These are phyloP conservation scores for Infundibulicybe gibba DNA, from an alignment of 768 basidiomycete species.

Conservation along the genomic window DNA sequence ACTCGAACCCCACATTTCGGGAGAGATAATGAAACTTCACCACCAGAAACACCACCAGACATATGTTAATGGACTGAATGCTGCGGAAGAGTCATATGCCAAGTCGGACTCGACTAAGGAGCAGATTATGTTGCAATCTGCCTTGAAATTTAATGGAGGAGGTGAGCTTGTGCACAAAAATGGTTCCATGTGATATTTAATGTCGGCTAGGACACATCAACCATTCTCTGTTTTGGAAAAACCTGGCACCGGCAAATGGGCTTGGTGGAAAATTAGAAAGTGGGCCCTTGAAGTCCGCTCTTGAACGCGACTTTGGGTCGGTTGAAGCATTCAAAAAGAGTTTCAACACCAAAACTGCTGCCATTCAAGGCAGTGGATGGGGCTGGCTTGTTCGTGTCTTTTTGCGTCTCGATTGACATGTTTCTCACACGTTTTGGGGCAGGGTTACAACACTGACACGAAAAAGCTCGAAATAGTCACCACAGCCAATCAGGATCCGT, in stretches of 20 bases:
- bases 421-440: not conserved
- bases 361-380: constrained; percentile 97
- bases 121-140: constrained; percentile 81
- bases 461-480: constrained; percentile 88
- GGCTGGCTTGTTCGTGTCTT: constrained; percentile 72
- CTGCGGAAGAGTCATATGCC: constrained; percentile 82
- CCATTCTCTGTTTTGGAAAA: constrained; percentile 97
- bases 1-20: constrained; percentile 88
- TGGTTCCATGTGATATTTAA: not conserved
- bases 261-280: constrained; percentile 63
- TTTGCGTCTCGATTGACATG: not conserved
- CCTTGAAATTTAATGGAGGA: constrained; percentile 98
- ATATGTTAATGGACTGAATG: constrained; percentile 93
- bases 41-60: constrained; percentile 90
- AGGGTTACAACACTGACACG: constrained; percentile 67
- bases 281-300: constrained; percentile 71
- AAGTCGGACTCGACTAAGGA: constrained; percentile 65
- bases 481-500: constrained; percentile 95
- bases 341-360: constrained; percentile 85
- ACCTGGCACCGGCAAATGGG: constrained; percentile 70
- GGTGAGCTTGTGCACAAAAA: constrained; percentile 33
- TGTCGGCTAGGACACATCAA: constrained; percentile 75
- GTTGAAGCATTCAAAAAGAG: constrained; percentile 83
- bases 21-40: constrained; percentile 92
- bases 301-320: constrained; percentile 82